These are phyloP conservation scores for Capsicum pubescens DNA, from an alignment of 257 asterid genomes.

Conservation along the genomic window DNA sequence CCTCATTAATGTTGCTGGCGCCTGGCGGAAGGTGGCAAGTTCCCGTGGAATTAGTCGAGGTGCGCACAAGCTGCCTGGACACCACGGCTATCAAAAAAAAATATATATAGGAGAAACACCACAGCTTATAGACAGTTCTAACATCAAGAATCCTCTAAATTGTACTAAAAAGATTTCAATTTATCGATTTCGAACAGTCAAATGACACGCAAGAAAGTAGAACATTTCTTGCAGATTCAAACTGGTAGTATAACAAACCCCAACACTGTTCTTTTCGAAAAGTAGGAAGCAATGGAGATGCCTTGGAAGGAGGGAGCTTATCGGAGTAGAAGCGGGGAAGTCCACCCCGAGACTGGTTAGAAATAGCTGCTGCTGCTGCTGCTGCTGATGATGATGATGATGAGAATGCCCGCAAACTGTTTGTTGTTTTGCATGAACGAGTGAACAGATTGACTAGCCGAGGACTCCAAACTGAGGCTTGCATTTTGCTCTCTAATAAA, in stretches of 20 bases:
- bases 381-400: constrained; percentile 37
- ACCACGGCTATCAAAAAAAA: too few relatives aligned
- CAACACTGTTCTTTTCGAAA: not conserved
- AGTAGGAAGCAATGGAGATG: not conserved
- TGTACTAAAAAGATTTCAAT: not conserved
- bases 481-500: constrained; percentile 37
- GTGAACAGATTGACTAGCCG: constrained; percentile 37
- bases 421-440: constrained; percentile 34
- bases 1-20: too few relatives aligned
- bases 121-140: not conserved
- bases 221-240: not conserved
- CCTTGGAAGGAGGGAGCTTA: constrained; percentile 69
- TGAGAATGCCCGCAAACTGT: constrained; percentile 55
- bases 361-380: too few relatives aligned
- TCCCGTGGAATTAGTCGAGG: too few relatives aligned
- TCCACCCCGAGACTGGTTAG: constrained; percentile 93
- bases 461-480: constrained; percentile 38
- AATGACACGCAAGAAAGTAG: not conserved
- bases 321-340: constrained; percentile 94
- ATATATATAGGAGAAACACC: not conserved
- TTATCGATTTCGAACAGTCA: not conserved
- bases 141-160: not conserved
- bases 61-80: too few relatives aligned
- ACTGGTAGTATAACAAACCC: not conserved
- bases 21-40: too few relatives aligned